These are phyloP conservation scores for Colletotrichum cuscutae DNA, from an alignment of 2,329 filamentous ascomycete species.

Conservation along the genomic window DNA sequence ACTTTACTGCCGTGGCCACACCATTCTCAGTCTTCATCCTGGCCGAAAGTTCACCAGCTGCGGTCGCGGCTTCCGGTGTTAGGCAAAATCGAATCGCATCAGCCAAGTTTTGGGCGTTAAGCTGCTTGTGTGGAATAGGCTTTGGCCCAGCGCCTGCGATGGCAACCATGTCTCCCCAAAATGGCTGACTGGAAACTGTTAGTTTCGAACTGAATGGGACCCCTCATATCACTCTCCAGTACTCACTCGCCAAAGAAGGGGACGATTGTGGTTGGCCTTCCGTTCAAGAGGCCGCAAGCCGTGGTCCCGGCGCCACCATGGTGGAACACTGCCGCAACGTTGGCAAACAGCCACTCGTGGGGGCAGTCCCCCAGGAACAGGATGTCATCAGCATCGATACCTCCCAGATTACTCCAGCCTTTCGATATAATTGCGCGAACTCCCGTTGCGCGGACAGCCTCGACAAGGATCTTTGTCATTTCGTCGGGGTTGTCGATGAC, in stretches of 20 bases:
- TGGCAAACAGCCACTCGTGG: slow-evolving; percentile 66
- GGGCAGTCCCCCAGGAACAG: slow-evolving; percentile 64
- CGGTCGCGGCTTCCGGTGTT: slow-evolving; percentile 41
- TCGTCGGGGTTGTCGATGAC: slow-evolving; percentile 33
- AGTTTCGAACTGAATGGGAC: neutral
- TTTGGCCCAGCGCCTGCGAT: slow-evolving; percentile 52
- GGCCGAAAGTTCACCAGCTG: slow-evolving; percentile 45
- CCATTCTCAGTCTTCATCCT: slow-evolving; percentile 50
- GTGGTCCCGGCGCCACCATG: slow-evolving; percentile 69
- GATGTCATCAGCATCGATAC: slow-evolving; percentile 41
- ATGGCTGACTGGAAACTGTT: slow-evolving; percentile 46
- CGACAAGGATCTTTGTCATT: slow-evolving; percentile 26
- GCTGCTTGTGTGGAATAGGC: slow-evolving; percentile 48
- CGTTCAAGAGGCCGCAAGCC: slow-evolving; percentile 60
- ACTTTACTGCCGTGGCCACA: slow-evolving; percentile 49
- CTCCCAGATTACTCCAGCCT: slow-evolving; percentile 34
- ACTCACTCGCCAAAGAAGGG: slow-evolving; percentile 56
- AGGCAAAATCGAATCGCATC: slow-evolving; percentile 49
- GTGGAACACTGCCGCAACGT: slow-evolving; percentile 64
- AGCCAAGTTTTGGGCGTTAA: slow-evolving; percentile 47
- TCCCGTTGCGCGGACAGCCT: slow-evolving; percentile 22
- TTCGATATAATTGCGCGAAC: slow-evolving; percentile 33
- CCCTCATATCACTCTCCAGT: neutral
- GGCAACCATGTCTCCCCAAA: slow-evolving; percentile 55
- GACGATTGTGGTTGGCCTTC: slow-evolving; percentile 62